Evolutionary conservation across 225 moss, liverwort and hornwort genomes (phyloP).

Genomic region (Thuidium tamariscinum): DNA sequence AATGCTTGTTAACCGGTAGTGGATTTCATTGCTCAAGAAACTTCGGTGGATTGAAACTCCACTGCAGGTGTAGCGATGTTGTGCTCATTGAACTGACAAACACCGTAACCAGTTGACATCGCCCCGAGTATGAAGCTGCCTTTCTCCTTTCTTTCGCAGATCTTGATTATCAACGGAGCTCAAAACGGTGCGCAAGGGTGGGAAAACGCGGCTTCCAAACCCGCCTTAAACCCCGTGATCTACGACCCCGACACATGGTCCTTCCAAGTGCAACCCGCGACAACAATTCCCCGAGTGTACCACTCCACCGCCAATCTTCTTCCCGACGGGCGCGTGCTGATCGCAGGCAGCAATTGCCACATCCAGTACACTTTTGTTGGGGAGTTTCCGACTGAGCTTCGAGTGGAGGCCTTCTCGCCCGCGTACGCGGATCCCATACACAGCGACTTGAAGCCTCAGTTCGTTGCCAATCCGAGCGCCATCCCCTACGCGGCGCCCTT

Average conservation of each 20-base stretch:
- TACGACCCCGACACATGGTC: conserved; percentile 37
- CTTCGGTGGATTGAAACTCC: neutral
- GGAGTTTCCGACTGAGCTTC: conserved; percentile 64
- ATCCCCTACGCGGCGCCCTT: conserved; percentile 29
- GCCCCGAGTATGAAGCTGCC: neutral
- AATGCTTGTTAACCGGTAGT: neutral
- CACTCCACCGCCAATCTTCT: conserved; percentile 84
- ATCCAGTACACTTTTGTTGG: conserved; percentile 58
- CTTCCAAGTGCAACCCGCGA: conserved; percentile 37
- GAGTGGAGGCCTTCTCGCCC: conserved; percentile 67
- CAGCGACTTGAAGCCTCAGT: conserved; percentile 16
- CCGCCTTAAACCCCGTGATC: conserved; percentile 36
- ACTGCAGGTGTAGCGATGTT: neutral
- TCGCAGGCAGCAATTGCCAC: conserved; percentile 85
- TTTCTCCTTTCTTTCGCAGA: neutral
- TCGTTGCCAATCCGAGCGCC: conserved; percentile 10
- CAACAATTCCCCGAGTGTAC: conserved; percentile 58
- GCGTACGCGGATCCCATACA: conserved; percentile 33
- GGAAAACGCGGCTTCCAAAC: conserved; percentile 51
- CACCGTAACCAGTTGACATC: too few relatives aligned
- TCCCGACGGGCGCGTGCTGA: conserved; percentile 58
- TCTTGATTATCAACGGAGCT: conserved; percentile 75
- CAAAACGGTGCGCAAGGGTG: conserved; percentile 77
- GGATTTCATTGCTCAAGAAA: neutral
- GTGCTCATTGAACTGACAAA: neutral